Evolutionary conservation across 1,139 yeast genomes (phyloP).

Genomic region (Geotrichum phurueaensis): DNA sequence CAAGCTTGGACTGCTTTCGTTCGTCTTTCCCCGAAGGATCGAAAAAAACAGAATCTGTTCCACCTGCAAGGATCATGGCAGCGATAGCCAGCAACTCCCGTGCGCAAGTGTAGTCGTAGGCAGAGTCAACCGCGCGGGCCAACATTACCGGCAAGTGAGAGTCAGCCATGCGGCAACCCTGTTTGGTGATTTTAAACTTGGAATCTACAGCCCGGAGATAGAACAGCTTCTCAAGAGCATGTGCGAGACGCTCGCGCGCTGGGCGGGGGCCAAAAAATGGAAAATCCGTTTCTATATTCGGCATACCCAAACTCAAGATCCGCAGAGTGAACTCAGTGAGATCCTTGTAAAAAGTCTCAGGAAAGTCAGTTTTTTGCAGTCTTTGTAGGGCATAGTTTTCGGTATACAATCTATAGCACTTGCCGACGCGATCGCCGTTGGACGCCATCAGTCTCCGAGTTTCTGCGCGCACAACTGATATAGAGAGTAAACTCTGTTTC

Average conservation of each 20-base stretch:
- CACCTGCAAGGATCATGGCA: conserved; percentile 66
- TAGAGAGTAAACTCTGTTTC: conserved; percentile 17
- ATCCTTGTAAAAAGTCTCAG: conserved; percentile 74
- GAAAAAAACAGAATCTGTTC: conserved; percentile 68
- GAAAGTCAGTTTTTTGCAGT: conserved; percentile 71
- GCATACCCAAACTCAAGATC: conserved; percentile 75
- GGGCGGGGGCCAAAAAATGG: conserved; percentile 83
- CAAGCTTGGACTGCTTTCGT: conserved; percentile 53
- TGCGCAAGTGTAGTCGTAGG: conserved; percentile 45
- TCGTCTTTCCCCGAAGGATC: conserved; percentile 71
- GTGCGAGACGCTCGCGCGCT: conserved; percentile 40
- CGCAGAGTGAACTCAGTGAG: conserved; percentile 74
- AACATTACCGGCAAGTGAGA: conserved; percentile 27
- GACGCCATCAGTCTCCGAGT: conserved; percentile 46
- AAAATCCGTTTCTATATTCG: conserved; percentile 71
- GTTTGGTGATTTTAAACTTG: conserved; percentile 69
- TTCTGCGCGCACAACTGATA: conserved; percentile 23
- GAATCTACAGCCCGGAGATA: conserved; percentile 72
- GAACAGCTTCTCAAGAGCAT: conserved; percentile 32
- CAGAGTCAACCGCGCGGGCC: conserved; percentile 21
- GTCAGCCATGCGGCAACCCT: conserved; percentile 71
- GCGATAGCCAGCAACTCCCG: conserved; percentile 75
- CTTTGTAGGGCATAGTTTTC: conserved; percentile 78
- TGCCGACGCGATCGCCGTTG: conserved; percentile 47
- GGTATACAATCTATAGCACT: conserved; percentile 81